Conservation (phyloP, 805 yeast genomes). For the Saturnispora zaruensis region DNA sequence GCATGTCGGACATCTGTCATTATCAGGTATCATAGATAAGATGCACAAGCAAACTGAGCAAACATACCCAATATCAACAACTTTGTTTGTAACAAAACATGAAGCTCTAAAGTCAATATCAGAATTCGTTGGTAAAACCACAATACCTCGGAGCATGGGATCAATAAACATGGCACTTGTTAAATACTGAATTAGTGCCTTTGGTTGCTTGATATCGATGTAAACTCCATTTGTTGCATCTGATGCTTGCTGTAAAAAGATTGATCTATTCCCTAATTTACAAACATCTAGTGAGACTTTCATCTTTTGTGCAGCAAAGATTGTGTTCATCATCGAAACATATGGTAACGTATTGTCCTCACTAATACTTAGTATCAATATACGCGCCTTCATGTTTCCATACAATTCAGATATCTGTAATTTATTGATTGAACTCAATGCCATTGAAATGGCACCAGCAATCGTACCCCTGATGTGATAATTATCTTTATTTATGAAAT, state of each 20-base stretch:
- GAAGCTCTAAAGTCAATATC: slow-evolving; percentile 92
- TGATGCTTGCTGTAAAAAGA: slow-evolving; percentile 89
- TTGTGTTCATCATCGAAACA: slow-evolving; percentile 89
- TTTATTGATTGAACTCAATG: slow-evolving; percentile 72
- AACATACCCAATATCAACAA: slow-evolving; percentile 88
- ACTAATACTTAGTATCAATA: slow-evolving; percentile 54
- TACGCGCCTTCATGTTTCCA: slow-evolving; percentile 51
- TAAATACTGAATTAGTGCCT: slow-evolving; percentile 76
- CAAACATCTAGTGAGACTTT: slow-evolving; percentile 86
- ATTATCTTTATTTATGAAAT: slow-evolving; percentile 19
- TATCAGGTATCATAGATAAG: slow-evolving; percentile 59
- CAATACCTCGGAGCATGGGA: slow-evolving; percentile 67
- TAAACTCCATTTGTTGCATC: slow-evolving; percentile 93
- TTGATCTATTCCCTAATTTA: slow-evolving; percentile 61
- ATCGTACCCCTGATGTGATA: slow-evolving; percentile 40
- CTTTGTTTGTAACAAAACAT: slow-evolving; percentile 82
- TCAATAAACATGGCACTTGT: slow-evolving; percentile 79
- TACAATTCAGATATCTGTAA: slow-evolving; percentile 40
- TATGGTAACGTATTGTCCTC: slow-evolving; percentile 75
- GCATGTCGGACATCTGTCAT: slow-evolving; percentile 77
- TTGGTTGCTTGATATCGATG: slow-evolving; percentile 54
- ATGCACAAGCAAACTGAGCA: slow-evolving; percentile 91
- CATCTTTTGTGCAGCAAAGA: slow-evolving; percentile 92
- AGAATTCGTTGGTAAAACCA: slow-evolving; percentile 74
- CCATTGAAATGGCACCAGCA: slow-evolving; percentile 75